Percentiles rank a stretch among this genome's conserved stretches.
Evolutionary conservation across 352 stramenopile genomes (phyloP).

Genomic region (Aphanomyces astaci): DNA sequence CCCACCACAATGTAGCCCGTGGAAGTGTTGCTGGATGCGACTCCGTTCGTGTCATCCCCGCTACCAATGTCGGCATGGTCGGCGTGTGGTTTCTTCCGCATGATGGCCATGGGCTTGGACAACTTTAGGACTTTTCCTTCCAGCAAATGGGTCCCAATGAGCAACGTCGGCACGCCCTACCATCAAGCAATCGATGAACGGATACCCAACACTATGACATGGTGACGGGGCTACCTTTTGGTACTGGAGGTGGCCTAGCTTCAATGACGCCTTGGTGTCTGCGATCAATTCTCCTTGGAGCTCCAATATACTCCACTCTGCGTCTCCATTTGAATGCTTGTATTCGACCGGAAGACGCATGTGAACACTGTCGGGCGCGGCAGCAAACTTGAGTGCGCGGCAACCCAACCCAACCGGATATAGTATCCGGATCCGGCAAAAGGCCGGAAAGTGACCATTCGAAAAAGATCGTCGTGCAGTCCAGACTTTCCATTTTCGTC

Average conservation of each 20-base stretch:
- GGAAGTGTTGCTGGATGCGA: too few species aligned
- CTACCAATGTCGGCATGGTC: slow-evolving; percentile 11
- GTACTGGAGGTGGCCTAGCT: slow-evolving; percentile 65
- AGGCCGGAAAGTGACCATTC: not conserved
- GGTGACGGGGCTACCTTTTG: slow-evolving; percentile 21
- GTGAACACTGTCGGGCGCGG: not conserved
- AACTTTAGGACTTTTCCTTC: slow-evolving; percentile 59
- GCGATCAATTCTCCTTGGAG: slow-evolving; percentile 66
- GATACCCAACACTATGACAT: too few species aligned
- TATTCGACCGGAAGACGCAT: slow-evolving; percentile 20
- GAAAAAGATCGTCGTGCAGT: slow-evolving; percentile 26
- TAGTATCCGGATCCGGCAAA: not conserved
- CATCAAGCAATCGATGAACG: not conserved
- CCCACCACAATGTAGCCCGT: slow-evolving; percentile 68
- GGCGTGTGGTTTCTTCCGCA: slow-evolving; percentile 37
- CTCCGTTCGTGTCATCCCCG: too few species aligned
- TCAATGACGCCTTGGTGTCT: slow-evolving; percentile 36
- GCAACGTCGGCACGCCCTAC: slow-evolving; percentile 60
- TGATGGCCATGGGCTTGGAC: slow-evolving; percentile 64
- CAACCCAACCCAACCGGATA: not conserved
- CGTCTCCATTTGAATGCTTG: slow-evolving; percentile 41
- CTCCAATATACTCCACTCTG: slow-evolving; percentile 78
- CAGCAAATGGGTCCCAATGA: slow-evolving; percentile 79
- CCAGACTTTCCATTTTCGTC: not conserved
- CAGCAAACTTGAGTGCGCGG: not conserved